Conservation (phyloP, 148 eudicot genomes). For the Chenopodium suecicum region DNA sequence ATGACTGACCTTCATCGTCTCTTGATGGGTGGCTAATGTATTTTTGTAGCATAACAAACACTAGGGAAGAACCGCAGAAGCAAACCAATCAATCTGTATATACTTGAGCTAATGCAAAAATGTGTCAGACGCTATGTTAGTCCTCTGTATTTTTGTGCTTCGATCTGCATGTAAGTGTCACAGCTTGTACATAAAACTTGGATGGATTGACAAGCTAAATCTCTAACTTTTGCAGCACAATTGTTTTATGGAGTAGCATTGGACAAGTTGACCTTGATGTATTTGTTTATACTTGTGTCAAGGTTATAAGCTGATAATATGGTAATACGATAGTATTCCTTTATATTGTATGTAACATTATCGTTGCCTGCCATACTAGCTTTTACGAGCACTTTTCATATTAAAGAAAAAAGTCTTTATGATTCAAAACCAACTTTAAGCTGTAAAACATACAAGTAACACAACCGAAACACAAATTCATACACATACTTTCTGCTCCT, state of each 20-base stretch:
- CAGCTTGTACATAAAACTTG: conserved; percentile 2
- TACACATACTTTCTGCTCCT: neutral
- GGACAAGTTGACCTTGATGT: neutral
- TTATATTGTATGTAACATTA: too few species aligned
- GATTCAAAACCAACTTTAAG: too few species aligned
- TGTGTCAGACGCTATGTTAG: neutral
- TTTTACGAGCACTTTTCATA: too few species aligned
- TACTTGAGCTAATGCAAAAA: neutral
- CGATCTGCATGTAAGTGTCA: conserved; percentile 4
- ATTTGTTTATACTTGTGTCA: neutral
- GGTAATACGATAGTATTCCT: too few species aligned
- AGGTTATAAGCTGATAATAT: too few species aligned
- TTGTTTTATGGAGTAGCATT: neutral
- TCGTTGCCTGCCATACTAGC: too few species aligned
- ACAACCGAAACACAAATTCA: neutral
- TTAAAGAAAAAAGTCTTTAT: too few species aligned
- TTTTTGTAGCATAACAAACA: conserved; percentile 5
- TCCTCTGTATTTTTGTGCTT: conserved; percentile 10
- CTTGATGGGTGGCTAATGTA: neutral
- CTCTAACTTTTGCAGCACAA: neutral
- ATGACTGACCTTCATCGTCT: conserved; percentile 8
- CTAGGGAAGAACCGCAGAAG: neutral
- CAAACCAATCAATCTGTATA: conserved; percentile 6
- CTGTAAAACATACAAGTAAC: neutral
- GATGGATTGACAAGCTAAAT: neutral